These are phyloP conservation scores for Fusarium camptoceras DNA, from an alignment of 2,329 filamentous ascomycete species.

Conservation along the genomic window DNA sequence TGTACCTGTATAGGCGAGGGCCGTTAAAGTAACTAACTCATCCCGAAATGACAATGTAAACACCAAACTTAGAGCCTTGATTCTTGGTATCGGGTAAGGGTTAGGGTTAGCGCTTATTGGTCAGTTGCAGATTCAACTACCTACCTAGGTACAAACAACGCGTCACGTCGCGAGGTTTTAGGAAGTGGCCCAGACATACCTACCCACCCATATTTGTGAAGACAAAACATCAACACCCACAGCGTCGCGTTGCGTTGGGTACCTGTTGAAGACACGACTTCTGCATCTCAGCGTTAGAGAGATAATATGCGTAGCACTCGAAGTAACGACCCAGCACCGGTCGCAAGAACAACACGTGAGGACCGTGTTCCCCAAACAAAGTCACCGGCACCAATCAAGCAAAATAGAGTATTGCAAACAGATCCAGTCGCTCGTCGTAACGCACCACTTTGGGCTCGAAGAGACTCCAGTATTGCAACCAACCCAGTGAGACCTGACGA, in stretches of 20 bases:
- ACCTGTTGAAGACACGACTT: constrained; percentile 7
- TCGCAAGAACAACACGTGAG: neutral
- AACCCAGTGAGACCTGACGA: constrained; percentile 39
- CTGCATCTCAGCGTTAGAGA: constrained; percentile 11
- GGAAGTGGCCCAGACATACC: neutral
- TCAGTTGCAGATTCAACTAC: constrained; percentile 8
- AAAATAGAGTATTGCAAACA: constrained; percentile 14
- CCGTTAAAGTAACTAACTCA: neutral
- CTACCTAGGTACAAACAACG: constrained; percentile 8
- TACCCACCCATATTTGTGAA: neutral
- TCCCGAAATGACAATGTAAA: constrained; percentile 9
- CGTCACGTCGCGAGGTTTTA: neutral
- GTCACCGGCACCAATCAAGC: neutral
- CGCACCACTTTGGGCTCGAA: constrained; percentile 32
- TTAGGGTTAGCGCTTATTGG: constrained; percentile 17
- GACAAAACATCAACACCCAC: constrained; percentile 37
- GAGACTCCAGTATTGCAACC: constrained; percentile 35
- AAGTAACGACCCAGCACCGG: constrained; percentile 8
- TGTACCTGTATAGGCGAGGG: neutral
- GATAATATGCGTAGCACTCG: constrained; percentile 35
- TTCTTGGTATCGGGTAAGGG: constrained; percentile 38
- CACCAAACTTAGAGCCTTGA: constrained; percentile 1
- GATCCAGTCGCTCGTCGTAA: constrained; percentile 41
- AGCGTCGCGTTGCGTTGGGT: constrained; percentile 30
- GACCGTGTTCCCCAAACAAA: neutral